Base-by-base conservation (phyloP, 176 grass and related monocot species). In the Chrysopogon serrulatus region DNA sequence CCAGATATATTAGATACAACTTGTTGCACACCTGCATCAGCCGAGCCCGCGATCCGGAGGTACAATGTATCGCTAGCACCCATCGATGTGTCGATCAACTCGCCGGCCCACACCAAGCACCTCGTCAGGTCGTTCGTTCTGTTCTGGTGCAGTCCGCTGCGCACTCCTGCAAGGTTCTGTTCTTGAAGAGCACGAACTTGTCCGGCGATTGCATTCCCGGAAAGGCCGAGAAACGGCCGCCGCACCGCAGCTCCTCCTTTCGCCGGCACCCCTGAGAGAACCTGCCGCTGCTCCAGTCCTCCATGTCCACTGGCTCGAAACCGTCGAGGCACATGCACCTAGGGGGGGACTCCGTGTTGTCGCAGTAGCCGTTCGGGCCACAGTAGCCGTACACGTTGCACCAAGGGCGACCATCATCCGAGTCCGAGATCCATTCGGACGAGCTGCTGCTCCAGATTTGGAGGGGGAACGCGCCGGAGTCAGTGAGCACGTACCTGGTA, bases 311-410 rank as follows among this genome's bases (percentile, higher is more conserved):
- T 48, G 83, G 77, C 27, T 71, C 64, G 12, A 89, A 92, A 1
- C 90, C 90, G 1, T 72, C 16, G 3, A 89, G 66, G 39, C 90
- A 92, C 17, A 21, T 64, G 72, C 90, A 92, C 11, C n/a, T n/a
- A n/a, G n/a, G n/a, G n/a, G n/a, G n/a, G n/a, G n/a, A n/a, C n/a
- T n/a, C n/a, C n/a, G n/a, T 82, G 30, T 27, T 32, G 78, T 79
- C 75, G 23, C 91, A 93, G 43, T 74, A 81, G 1, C 87, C 84
- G 34, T 57, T 61, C 1, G 76, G 49, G 21, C 91, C 87, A 4
- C 91, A 93, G 33, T 65, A 33, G 14, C 57, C 30, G 5, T 81
- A 84, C 27, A 3, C 2, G 15, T 49, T 69, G 43, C 90, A 92
- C 8, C n/a, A n/a, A n/a, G n/a, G n/a, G n/a, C n/a, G 78, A 31